Percentiles rank a stretch among this genome's conserved stretches.
These are phyloP conservation scores for Leccinum barrowsii DNA, from an alignment of 768 basidiomycete species.

Conservation along the genomic window DNA sequence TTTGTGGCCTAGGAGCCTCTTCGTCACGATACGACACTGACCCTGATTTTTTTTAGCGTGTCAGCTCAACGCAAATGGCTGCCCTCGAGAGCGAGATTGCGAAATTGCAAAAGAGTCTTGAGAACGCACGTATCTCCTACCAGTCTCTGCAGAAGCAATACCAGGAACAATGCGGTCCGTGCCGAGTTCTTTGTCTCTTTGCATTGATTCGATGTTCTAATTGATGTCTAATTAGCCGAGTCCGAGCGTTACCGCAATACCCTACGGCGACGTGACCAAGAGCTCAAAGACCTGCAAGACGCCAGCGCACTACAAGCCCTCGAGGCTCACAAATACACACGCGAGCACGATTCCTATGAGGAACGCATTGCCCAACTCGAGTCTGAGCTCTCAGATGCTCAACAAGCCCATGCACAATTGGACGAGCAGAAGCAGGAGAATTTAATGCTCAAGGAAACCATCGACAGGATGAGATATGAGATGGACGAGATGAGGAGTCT, in stretches of 20 bases:
- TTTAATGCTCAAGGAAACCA: slow-evolving; percentile 89
- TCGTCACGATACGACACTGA: background rate
- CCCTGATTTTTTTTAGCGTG: slow-evolving; percentile 41
- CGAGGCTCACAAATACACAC: slow-evolving; percentile 62
- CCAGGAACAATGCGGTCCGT: slow-evolving; percentile 80
- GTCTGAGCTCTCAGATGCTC: slow-evolving; percentile 63
- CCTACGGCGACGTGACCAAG: slow-evolving; percentile 71
- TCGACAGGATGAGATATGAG: slow-evolving; percentile 90
- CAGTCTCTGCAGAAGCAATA: slow-evolving; percentile 82
- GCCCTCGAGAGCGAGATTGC: slow-evolving; percentile 76
- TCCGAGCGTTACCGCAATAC: slow-evolving; percentile 77
- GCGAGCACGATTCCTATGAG: slow-evolving; percentile 71
- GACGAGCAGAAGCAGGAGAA: slow-evolving; percentile 97
- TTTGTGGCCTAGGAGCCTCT: background rate
- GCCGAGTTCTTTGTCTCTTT: background rate
- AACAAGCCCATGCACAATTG: slow-evolving; percentile 67
- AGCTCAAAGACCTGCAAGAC: slow-evolving; percentile 64
- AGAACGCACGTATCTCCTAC: slow-evolving; percentile 69
- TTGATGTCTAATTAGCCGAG: slow-evolving; percentile 42
- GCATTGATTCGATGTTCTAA: background rate
- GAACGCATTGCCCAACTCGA: slow-evolving; percentile 69
- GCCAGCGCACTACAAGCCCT: slow-evolving; percentile 54
- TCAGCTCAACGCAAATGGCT: slow-evolving; percentile 61
- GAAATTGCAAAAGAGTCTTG: slow-evolving; percentile 70
- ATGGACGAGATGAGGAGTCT: slow-evolving; percentile 83